These are phyloP conservation scores for Straminergon stramineum DNA, from an alignment of 225 moss, liverwort and hornwort genomes.

Conservation along the genomic window DNA sequence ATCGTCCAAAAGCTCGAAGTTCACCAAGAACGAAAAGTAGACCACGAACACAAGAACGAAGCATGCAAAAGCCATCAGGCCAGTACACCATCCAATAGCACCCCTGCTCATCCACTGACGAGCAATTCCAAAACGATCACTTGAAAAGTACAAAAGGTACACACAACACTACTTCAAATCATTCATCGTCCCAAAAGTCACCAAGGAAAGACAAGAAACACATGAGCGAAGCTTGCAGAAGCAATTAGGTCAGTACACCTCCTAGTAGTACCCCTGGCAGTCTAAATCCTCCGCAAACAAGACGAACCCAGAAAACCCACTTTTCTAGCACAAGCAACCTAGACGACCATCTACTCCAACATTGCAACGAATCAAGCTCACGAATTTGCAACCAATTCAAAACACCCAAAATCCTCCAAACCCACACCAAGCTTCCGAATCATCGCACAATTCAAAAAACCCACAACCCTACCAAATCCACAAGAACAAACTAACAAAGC, in stretches of 20 bases:
- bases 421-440: not conserved
- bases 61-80: not conserved
- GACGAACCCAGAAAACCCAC: not conserved
- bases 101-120: not conserved
- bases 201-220: not conserved
- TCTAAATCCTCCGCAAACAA: not conserved
- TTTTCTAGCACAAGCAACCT: not conserved
- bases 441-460: not conserved
- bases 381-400: not conserved
- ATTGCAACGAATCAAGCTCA: not conserved
- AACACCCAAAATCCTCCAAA: not conserved
- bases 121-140: not conserved
- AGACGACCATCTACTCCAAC: not conserved
- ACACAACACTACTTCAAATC: not conserved
- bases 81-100: not conserved
- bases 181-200: not conserved
- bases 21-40: not conserved
- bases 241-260: not conserved
- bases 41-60: not conserved
- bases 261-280: not conserved
- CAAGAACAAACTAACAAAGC: too few species aligned
- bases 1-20: not conserved
- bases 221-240: not conserved
- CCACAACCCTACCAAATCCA: not conserved
- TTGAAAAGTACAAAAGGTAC: not conserved